Evolutionary conservation across 2,329 filamentous ascomycete genomes (phyloP).

Genomic region (Hypoxylon sp.): DNA sequence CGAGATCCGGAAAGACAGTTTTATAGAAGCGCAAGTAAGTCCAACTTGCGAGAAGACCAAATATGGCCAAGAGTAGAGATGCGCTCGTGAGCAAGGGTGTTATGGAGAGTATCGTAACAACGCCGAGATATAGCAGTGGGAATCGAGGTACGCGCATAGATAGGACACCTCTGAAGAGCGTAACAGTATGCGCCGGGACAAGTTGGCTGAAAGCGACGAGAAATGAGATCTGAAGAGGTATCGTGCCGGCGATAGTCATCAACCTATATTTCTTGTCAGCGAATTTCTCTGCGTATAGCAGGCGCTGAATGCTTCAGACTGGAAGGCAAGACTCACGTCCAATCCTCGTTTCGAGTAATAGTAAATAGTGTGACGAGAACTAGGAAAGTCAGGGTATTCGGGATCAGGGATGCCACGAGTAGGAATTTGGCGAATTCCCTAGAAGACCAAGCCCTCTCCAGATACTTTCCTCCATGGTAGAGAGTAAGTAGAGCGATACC

Average conservation of each 20-base stretch:
- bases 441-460: constrained; percentile 96
- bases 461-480: constrained; percentile 92
- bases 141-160: constrained; percentile 86
- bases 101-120: constrained; percentile 74
- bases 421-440: constrained; percentile 93
- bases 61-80: constrained; percentile 81
- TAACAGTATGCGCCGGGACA: constrained; percentile 95
- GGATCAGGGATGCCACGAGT: constrained; percentile 79
- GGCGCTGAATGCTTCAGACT: background rate
- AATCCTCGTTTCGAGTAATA: constrained; percentile 74
- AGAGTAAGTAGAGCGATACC: constrained; percentile 81
- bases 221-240: constrained; percentile 91
- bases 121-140: constrained; percentile 79
- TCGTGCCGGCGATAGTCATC: constrained; percentile 87
- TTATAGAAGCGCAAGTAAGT: constrained; percentile 98
- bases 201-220: constrained; percentile 98
- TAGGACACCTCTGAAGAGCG: constrained; percentile 87
- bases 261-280: constrained; percentile 63
- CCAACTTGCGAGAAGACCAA: constrained; percentile 90
- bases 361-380: constrained; percentile 81
- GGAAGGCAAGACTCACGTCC: constrained; percentile 70
- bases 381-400: constrained; percentile 81
- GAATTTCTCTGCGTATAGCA: background rate
- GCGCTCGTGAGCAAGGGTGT: constrained; percentile 75
- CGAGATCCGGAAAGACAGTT: constrained; percentile 76